These are phyloP conservation scores for Fusarium globosum DNA, from an alignment of 2,329 filamentous ascomycete species.

Conservation along the genomic window DNA sequence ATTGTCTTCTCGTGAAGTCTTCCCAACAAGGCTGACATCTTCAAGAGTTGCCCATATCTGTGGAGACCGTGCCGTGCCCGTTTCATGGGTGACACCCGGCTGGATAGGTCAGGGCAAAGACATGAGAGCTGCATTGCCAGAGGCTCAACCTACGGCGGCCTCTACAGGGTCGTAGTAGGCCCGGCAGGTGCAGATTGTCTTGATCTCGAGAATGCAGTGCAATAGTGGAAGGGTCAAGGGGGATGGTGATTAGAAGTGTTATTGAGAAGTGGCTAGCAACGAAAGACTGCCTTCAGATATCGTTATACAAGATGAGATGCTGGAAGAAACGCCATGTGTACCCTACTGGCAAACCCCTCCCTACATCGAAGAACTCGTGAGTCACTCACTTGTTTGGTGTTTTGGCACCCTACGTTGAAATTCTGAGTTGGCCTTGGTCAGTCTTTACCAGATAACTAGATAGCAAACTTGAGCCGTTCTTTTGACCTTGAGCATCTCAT, in stretches of 20 bases:
- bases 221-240: slow-evolving; percentile 31
- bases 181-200: slow-evolving; percentile 47
- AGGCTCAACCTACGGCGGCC: slow-evolving; percentile 35
- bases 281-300: slow-evolving; percentile 5
- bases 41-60: slow-evolving; percentile 29
- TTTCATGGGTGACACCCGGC: slow-evolving; percentile 36
- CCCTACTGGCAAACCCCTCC: slow-evolving; percentile 9
- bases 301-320: slow-evolving; percentile 15
- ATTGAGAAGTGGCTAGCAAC: slow-evolving; percentile 13
- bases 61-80: slow-evolving; percentile 40
- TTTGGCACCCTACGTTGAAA: slow-evolving; percentile 28
- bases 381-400: slow-evolving; percentile 27
- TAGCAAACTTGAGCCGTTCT: slow-evolving; percentile 41
- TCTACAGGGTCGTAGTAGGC: slow-evolving; percentile 33
- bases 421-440: slow-evolving; percentile 41
- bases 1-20: slow-evolving; percentile 39
- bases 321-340: slow-evolving; percentile 12
- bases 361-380: slow-evolving; percentile 15
- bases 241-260: slow-evolving; percentile 13
- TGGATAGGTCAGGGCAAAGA: slow-evolving; percentile 37
- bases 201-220: slow-evolving; percentile 42
- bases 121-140: slow-evolving; percentile 35
- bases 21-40: slow-evolving; percentile 36
- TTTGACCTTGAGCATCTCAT: slow-evolving; percentile 14
- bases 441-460: slow-evolving; percentile 41